Evolutionary conservation across 148 eudicot genomes (phyloP).

Genomic region (Rhododendron molle): DNA sequence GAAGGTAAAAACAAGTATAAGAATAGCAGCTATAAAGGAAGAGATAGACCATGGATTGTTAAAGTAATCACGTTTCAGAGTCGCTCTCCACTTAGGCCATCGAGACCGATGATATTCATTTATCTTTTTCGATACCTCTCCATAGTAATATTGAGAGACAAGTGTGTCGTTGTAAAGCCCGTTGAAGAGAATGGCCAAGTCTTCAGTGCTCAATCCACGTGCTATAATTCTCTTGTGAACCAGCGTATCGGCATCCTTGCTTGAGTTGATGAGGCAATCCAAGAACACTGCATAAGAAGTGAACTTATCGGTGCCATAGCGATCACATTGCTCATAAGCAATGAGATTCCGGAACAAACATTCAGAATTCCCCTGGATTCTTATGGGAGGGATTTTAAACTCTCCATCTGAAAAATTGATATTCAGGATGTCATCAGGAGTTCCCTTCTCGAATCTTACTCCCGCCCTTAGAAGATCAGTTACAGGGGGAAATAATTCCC

Average conservation of each 20-base stretch:
- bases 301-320: not conserved
- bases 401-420: not conserved
- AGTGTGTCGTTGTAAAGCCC: not conserved
- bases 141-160: not conserved
- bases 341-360: not conserved
- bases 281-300: constrained; percentile 4
- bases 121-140: not conserved
- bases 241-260: not conserved
- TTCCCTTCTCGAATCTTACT: not conserved
- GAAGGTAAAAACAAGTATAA: not conserved
- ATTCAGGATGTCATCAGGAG: not conserved
- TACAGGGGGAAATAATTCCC: not conserved
- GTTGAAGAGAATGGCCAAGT: not conserved
- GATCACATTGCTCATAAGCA: not conserved
- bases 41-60: constrained; percentile 3
- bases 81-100: not conserved
- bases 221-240: not conserved
- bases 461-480: not conserved
- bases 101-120: not conserved
- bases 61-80: not conserved
- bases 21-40: constrained; percentile 4
- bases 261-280: not conserved
- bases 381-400: not conserved
- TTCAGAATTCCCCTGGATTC: not conserved
- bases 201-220: not conserved